Evolutionary conservation across 331 rosid species (phyloP).

Genomic region (Ulmus americana): DNA sequence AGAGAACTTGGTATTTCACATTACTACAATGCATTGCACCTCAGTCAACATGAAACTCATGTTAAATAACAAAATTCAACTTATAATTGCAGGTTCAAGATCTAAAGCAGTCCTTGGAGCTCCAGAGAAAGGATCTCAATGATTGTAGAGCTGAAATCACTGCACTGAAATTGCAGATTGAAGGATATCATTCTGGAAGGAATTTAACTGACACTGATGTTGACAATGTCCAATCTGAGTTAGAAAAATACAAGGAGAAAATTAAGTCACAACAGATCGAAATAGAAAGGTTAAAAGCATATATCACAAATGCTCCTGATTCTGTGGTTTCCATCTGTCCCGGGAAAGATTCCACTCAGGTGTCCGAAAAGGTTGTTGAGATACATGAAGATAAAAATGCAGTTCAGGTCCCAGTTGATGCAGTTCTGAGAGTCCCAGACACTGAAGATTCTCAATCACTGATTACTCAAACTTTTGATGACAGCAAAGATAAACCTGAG

Average conservation of each 20-base stretch:
- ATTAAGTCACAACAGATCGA: conserved; percentile 64
- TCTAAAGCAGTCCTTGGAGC: conserved; percentile 72
- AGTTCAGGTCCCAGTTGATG: conserved; percentile 34
- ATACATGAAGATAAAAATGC: conserved; percentile 65
- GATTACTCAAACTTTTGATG: conserved; percentile 32
- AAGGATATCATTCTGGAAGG: conserved; percentile 50
- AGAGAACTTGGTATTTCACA: conserved; percentile 60
- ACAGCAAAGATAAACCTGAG: conserved; percentile 31
- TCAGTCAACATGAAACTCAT: conserved; percentile 21
- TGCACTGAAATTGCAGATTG: conserved; percentile 75
- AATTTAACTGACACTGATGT: conserved; percentile 36
- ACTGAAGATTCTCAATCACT: conserved; percentile 37
- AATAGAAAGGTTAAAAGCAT: conserved; percentile 57
- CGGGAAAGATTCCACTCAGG: conserved; percentile 35
- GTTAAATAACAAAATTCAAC: neutral
- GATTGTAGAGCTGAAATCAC: conserved; percentile 83
- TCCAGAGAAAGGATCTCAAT: conserved; percentile 67
- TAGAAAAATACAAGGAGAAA: conserved; percentile 71
- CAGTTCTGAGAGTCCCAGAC: conserved; percentile 26
- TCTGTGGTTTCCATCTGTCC: conserved; percentile 30
- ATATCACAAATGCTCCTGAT: conserved; percentile 29
- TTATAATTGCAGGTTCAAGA: conserved; percentile 48
- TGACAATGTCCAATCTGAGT: conserved; percentile 41
- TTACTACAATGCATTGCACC: conserved; percentile 12
- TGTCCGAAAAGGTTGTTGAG: conserved; percentile 60